Evolutionary conservation across 345 rosid genomes (phyloP).

Genomic region (Bruguiera sexangula): DNA sequence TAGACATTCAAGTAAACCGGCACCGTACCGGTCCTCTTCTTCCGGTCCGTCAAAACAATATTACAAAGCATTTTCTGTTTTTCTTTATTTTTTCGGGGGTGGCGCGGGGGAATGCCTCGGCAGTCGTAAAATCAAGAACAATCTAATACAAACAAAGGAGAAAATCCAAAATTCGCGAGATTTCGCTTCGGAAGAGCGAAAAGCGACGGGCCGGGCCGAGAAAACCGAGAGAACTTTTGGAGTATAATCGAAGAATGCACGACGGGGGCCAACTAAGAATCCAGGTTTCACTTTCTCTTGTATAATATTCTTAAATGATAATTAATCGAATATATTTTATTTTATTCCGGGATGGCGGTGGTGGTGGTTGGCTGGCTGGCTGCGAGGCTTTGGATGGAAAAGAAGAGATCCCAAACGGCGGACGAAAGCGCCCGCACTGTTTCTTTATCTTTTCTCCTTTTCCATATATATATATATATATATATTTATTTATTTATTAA

Average conservation of each 20-base stretch:
- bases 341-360: too few species aligned
- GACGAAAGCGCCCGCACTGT: neutral
- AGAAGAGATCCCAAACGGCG: slow-evolving; percentile 3
- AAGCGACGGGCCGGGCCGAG: neutral
- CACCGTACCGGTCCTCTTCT: slow-evolving; percentile 61
- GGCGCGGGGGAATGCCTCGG: neutral
- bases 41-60: slow-evolving; percentile 44
- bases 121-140: neutral
- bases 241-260: slow-evolving; percentile 5
- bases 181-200: neutral
- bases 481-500: too few species aligned
- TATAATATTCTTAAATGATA: too few species aligned
- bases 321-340: too few species aligned
- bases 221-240: neutral
- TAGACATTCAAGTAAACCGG: slow-evolving; percentile 94
- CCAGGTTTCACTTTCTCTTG: too few species aligned
- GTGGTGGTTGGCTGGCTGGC: too few species aligned
- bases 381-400: neutral
- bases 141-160: too few species aligned
- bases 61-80: slow-evolving; percentile 50
- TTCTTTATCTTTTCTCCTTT: neutral
- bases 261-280: neutral
- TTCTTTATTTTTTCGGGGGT: too few species aligned
- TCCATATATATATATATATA: neutral
- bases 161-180: neutral